Percentiles rank a stretch among this genome's conserved stretches.
Evolutionary conservation across 2,329 filamentous ascomycete genomes (phyloP).

Genomic region (Colletotrichum lindemuthianum): DNA sequence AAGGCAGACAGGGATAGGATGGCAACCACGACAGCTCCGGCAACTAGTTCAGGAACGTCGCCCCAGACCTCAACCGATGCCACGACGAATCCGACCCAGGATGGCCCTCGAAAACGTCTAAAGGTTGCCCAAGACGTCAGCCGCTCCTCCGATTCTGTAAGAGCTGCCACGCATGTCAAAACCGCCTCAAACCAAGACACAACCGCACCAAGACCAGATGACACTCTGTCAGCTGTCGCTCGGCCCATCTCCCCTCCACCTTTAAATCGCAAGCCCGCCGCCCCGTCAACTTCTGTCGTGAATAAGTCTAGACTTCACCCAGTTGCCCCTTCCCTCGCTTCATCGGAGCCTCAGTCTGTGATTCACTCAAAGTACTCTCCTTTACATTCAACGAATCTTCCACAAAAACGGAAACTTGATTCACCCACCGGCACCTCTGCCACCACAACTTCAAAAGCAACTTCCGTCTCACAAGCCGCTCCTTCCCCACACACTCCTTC

Average conservation of each 20-base stretch:
- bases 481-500: constrained; percentile 23
- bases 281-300: neutral
- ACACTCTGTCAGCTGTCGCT: constrained; percentile 39
- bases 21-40: constrained; percentile 29
- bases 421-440: constrained; percentile 25
- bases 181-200: constrained; percentile 36
- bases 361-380: constrained; percentile 32
- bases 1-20: constrained; percentile 44
- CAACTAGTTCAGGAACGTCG: constrained; percentile 27
- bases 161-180: constrained; percentile 33
- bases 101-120: constrained; percentile 45
- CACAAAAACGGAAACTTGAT: constrained; percentile 17
- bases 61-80: constrained; percentile 26
- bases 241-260: constrained; percentile 49
- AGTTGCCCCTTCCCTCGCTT: constrained; percentile 25
- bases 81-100: constrained; percentile 39
- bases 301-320: constrained; percentile 17
- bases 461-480: constrained; percentile 16
- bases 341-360: constrained; percentile 20
- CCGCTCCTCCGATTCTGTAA: constrained; percentile 26
- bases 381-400: constrained; percentile 23
- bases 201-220: constrained; percentile 30
- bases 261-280: constrained; percentile 35
- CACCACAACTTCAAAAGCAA: constrained; percentile 2
- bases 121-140: constrained; percentile 39